Percentiles rank a stretch among this genome's conserved stretches.
Conservation (phyloP, 2,329 filamentous ascomycete species). For the Podosphaera xanthii region DNA sequence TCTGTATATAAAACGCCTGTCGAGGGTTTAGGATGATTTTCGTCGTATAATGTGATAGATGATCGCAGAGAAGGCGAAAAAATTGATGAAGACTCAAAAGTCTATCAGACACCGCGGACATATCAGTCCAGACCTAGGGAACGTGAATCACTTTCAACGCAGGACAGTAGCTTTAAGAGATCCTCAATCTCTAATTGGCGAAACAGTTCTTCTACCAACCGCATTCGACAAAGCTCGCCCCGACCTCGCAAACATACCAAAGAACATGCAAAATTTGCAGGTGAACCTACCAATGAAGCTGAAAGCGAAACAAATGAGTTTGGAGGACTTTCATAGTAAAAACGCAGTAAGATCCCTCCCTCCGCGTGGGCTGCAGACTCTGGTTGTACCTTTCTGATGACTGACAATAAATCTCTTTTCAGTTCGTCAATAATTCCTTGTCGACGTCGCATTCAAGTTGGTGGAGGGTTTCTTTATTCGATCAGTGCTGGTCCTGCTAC, state of each 20-base stretch:
- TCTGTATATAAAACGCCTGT: too few species aligned
- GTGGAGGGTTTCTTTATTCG: not conserved
- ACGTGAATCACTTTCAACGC: not conserved
- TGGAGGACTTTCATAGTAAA: not conserved
- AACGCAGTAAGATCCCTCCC: not conserved
- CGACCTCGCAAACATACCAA: too few species aligned
- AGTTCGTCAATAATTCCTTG: not conserved
- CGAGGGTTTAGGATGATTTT: too few species aligned
- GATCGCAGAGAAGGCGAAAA: not conserved
- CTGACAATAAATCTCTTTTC: conserved; percentile 1
- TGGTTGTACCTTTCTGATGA: not conserved
- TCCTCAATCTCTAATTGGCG: not conserved
- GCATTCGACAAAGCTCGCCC: too few species aligned
- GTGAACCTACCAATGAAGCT: too few species aligned
- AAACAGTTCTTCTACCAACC: not conserved
- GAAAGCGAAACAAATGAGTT: too few species aligned
- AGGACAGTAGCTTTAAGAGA: not conserved
- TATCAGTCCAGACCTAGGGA: not conserved
- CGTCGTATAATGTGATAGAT: too few species aligned
- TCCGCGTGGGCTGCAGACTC: not conserved
- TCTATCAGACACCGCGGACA: not conserved
- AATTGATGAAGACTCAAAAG: not conserved
- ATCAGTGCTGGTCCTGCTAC: not conserved
- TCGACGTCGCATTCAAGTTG: too few species aligned
- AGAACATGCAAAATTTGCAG: too few species aligned